These are phyloP conservation scores for Amanita pallidorosea DNA, from an alignment of 768 basidiomycete species.

Conservation along the genomic window DNA sequence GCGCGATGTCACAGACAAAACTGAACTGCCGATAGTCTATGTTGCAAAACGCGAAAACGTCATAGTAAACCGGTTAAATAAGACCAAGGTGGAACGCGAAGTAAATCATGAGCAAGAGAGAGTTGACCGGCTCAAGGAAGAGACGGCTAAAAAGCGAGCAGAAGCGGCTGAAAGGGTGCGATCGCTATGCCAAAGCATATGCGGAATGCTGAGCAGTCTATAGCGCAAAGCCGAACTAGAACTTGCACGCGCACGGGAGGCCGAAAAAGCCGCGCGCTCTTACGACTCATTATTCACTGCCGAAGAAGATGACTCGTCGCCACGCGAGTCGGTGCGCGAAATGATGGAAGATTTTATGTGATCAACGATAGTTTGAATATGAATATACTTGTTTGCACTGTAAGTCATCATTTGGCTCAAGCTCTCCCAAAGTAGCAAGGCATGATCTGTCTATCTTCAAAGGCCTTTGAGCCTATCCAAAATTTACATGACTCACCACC, in stretches of 20 bases:
- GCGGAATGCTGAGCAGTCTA: neutral
- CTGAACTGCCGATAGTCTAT: conserved; percentile 40
- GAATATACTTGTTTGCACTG: neutral
- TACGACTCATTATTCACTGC: conserved; percentile 75
- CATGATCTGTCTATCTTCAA: too few species aligned
- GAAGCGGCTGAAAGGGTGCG: conserved; percentile 59
- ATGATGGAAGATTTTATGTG: conserved; percentile 89
- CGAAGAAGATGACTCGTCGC: conserved; percentile 43
- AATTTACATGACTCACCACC: neutral
- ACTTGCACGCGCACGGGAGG: conserved; percentile 65
- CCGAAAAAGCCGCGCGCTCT: conserved; percentile 78
- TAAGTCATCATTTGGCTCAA: neutral
- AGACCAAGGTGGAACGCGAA: conserved; percentile 75
- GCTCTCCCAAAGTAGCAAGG: too few species aligned
- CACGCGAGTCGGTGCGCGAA: conserved; percentile 55
- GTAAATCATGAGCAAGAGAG: conserved; percentile 91
- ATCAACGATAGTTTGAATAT: conserved; percentile 9
- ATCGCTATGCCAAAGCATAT: neutral
- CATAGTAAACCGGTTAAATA: conserved; percentile 88
- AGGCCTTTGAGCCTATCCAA: neutral
- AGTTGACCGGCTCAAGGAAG: conserved; percentile 70
- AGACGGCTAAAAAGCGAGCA: conserved; percentile 51
- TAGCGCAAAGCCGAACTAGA: conserved; percentile 77
- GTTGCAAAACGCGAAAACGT: conserved; percentile 73
- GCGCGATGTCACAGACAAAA: neutral